These are phyloP conservation scores for Colletotrichum sublineola DNA, from an alignment of 2,329 filamentous ascomycete genomes.

Conservation along the genomic window DNA sequence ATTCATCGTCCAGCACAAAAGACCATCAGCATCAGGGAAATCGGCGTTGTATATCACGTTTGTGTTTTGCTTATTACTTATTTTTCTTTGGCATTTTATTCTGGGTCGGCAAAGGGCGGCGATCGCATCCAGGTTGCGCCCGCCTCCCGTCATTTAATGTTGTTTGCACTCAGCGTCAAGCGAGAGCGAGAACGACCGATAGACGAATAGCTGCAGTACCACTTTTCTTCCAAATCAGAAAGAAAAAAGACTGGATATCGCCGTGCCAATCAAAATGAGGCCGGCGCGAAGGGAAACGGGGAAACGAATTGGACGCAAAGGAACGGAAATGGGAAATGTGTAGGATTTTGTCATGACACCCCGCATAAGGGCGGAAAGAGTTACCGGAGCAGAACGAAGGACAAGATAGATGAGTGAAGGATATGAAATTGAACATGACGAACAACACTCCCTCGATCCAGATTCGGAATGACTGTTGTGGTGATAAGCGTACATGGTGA, in stretches of 20 bases:
- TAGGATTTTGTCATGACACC: slow-evolving; percentile 33
- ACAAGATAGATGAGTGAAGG: slow-evolving; percentile 33
- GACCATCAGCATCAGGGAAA: slow-evolving; percentile 37
- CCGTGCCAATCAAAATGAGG: neutral
- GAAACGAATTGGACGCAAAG: slow-evolving; percentile 20
- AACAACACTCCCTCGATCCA: neutral
- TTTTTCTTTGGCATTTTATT: slow-evolving; percentile 31
- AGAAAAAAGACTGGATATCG: neutral
- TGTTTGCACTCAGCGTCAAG: slow-evolving; percentile 28
- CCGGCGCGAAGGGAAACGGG: slow-evolving; percentile 2
- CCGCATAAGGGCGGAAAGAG: slow-evolving; percentile 17
- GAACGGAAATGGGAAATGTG: slow-evolving; percentile 31
- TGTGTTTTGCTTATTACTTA: slow-evolving; percentile 21
- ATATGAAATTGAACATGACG: slow-evolving; percentile 37
- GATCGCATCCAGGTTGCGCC: neutral
- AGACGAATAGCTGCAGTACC: slow-evolving; percentile 20
- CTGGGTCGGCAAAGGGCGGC: slow-evolving; percentile 32
- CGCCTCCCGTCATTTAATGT: slow-evolving; percentile 37
- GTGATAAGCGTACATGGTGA: neutral
- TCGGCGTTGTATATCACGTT: slow-evolving; percentile 37
- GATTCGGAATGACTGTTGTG: neutral
- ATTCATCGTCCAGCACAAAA: slow-evolving; percentile 34
- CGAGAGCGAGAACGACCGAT: slow-evolving; percentile 22
- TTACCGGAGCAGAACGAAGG: neutral
- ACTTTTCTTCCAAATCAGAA: neutral